Evolutionary conservation across 78 protist species (phyloP).

Genomic region (Cavenderia fasciculata): DNA sequence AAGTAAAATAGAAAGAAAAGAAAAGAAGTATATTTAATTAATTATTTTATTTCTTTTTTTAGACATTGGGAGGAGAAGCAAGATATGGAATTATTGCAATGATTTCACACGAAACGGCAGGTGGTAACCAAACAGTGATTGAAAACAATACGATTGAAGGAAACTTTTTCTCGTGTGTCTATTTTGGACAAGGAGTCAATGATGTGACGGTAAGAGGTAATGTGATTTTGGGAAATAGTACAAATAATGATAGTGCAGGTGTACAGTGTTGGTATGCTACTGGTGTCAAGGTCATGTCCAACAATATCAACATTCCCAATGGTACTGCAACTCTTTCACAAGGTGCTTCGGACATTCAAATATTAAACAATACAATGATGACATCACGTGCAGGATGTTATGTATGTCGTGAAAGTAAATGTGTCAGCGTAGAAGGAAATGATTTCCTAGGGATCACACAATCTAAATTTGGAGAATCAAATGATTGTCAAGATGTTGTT

Average conservation of each 20-base stretch:
- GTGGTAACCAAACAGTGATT: conserved; percentile 15
- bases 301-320: conserved; percentile 14
- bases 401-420: background rate
- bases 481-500: conserved; percentile 12
- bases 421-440: conserved; percentile 5
- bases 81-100: conserved; percentile 36
- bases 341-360: conserved; percentile 21
- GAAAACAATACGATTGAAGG: conserved; percentile 53
- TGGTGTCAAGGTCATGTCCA: conserved; percentile 3
- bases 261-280: conserved; percentile 29
- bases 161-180: conserved; percentile 19
- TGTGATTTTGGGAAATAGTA: conserved; percentile 12
- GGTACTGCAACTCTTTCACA: conserved; percentile 68
- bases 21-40: no score
- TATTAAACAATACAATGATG: conserved; percentile 47
- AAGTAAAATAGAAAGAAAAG: no score
- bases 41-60: no score
- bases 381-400: conserved; percentile 38
- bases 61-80: conserved; percentile 15
- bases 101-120: conserved; percentile 55
- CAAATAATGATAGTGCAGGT: conserved; percentile 12
- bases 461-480: conserved; percentile 41
- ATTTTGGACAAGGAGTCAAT: background rate
- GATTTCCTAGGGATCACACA: conserved; percentile 16
- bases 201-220: conserved; percentile 3